phyloP scores from a whole-genome alignment of 1,284 basidiomycete genomes.

The Austroboletus olivaceoglutinosus region DNA sequence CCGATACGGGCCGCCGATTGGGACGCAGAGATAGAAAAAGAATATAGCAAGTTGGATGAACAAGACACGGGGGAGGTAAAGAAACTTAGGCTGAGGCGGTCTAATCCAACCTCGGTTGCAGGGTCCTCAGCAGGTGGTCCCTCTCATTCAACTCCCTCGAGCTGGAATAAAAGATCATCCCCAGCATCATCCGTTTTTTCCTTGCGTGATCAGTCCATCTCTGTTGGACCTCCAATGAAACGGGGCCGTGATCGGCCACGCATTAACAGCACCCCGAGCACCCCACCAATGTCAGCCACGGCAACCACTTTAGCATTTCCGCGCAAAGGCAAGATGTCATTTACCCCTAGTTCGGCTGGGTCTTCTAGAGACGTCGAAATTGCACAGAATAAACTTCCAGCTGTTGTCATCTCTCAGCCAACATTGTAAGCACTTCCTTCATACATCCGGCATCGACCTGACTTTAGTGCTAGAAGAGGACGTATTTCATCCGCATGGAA shows the following conservation, averaged over 20 bases:
- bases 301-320: slow-evolving; percentile 2
- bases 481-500: slow-evolving; percentile 44
- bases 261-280: slow-evolving; percentile 5
- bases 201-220: slow-evolving; percentile 18
- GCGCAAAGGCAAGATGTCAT: slow-evolving; percentile 7
- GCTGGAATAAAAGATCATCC: slow-evolving; percentile 13
- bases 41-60: slow-evolving; percentile 23
- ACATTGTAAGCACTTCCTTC: slow-evolving; percentile 24
- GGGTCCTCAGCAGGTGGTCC: slow-evolving; percentile 9
- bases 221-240: slow-evolving; percentile 12
- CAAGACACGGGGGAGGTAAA: slow-evolving; percentile 27
- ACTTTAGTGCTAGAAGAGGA: slow-evolving; percentile 23
- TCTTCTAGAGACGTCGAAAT: slow-evolving; percentile 8
- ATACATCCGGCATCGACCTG: not conserved
- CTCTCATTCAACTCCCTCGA: slow-evolving; percentile 5
- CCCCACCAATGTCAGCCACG: slow-evolving; percentile 10
- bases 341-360: slow-evolving; percentile 14
- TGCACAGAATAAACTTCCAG: slow-evolving; percentile 9
- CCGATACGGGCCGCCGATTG: slow-evolving; percentile 17
- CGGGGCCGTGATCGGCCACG: slow-evolving; percentile 6
- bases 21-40: slow-evolving; percentile 30
- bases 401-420: slow-evolving; percentile 20
- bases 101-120: slow-evolving; percentile 3
- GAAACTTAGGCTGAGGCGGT: slow-evolving; percentile 25
- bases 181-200: slow-evolving; percentile 10